A percentile compares a stretch with the other conserved stretches of the same genome.
These are phyloP conservation scores for Musa balbisiana DNA, from an alignment of 202 grass and related monocot genomes.

Conservation along the genomic window DNA sequence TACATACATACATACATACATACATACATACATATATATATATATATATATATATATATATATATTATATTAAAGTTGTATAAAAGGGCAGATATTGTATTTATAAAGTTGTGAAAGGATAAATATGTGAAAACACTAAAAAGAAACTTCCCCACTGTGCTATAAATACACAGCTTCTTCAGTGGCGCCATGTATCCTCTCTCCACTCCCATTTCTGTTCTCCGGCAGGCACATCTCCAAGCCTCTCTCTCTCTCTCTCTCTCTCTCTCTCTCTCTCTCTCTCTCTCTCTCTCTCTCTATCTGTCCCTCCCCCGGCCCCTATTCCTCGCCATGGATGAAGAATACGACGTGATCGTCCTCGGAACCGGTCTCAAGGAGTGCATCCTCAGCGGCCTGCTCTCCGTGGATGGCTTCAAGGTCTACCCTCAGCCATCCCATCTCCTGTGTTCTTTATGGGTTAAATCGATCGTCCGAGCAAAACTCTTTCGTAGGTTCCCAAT, in stretches of 20 bases:
- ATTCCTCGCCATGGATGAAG: conserved; percentile 54
- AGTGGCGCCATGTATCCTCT: neutral
- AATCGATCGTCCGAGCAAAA: neutral
- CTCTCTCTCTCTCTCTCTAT: neutral
- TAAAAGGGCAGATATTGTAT: too few relatives aligned
- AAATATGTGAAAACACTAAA: neutral
- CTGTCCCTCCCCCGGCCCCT: neutral
- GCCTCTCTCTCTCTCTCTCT: neutral
- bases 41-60: too few relatives aligned
- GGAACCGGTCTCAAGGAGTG: conserved; percentile 97
- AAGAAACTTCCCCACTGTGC: neutral
- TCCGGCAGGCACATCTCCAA: neutral
- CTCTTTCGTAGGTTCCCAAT: too few relatives aligned
- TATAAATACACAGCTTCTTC: neutral
- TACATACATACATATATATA: too few relatives aligned
- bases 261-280: neutral
- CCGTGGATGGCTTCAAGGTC: conserved; percentile 98
- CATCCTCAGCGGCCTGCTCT: conserved; percentile 97
- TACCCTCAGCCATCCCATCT: neutral
- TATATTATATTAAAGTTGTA: too few relatives aligned
- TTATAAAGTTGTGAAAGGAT: too few relatives aligned
- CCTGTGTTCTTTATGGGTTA: neutral
- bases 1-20: too few relatives aligned
- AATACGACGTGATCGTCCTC: conserved; percentile 93
- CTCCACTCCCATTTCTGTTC: neutral